Evolutionary conservation across 768 basidiomycete species (phyloP), one percentile per base, ranked within the genome.

Genomic region (Lactarius vividus): DNA sequence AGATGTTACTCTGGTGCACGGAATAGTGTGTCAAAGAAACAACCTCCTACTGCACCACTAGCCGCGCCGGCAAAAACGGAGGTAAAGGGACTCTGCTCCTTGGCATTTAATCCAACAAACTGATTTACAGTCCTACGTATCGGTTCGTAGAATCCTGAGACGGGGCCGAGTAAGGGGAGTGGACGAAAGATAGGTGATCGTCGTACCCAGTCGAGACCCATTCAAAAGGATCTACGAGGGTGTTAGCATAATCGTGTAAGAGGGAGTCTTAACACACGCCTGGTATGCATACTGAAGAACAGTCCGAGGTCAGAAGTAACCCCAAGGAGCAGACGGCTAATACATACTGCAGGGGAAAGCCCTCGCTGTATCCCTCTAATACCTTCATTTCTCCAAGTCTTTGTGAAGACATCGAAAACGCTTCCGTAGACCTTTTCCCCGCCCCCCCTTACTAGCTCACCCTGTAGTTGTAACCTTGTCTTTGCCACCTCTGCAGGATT

Each of bases 391-490:
- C 76, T 83, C 85, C 88, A 95, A 7, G 95, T 96, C 78, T 96
- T 97, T 40, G 78, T 78, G 37, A 96, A 78, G 16, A 92, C 94
- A 72, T 98, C 96, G 49, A 94, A 66, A n/a, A 89, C 91, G 74
- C 88, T 92, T 66, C 85, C 91, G 80, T 99, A 99, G 3, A 98
- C 92, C 73, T 86, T 91, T 69, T 75, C 69, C 18, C 81, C 82
- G 10, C 88, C 86, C 8, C 77, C 82, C 73, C 89, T 94, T 39
- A 91, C 86, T 13, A 99, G 85, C 76, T 98, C 97, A 29, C 96
- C 97, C 74, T 98, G 95, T 29, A 99, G 84, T 75, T 99, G 97
- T 59, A 99, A 78, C 62, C 96, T 89, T 49, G 97, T 98, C 78
- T 98, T 98, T 54, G 92, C 91, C 26, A 95, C 93, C 72, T 89